These are phyloP conservation scores for Cubamyces lactineus DNA, from an alignment of 768 basidiomycete genomes.

Conservation along the genomic window DNA sequence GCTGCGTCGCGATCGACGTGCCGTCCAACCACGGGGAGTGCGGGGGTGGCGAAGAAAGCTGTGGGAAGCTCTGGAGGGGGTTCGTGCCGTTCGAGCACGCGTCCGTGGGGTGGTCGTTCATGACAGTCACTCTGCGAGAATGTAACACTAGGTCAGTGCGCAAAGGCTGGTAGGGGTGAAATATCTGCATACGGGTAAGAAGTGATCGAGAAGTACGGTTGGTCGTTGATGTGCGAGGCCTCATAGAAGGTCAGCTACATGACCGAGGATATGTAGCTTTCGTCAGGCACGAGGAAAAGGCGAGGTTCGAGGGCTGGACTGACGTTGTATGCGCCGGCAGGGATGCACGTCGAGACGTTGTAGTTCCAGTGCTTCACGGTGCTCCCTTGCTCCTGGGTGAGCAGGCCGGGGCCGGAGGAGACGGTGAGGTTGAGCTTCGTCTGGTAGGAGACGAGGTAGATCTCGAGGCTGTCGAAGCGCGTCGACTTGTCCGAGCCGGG, in stretches of 20 bases:
- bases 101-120: constrained; percentile 22
- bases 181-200: constrained; percentile 41
- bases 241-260: constrained; percentile 55
- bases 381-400: constrained; percentile 45
- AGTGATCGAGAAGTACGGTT: constrained; percentile 46
- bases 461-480: constrained; percentile 44
- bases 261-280: too few species aligned
- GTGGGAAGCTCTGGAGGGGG: constrained; percentile 30
- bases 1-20: constrained; percentile 25
- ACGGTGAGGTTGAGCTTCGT: constrained; percentile 48
- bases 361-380: constrained; percentile 45
- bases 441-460: constrained; percentile 49
- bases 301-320: constrained; percentile 19
- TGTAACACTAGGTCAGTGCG: neutral
- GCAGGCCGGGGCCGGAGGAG: constrained; percentile 43
- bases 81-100: constrained; percentile 32
- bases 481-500: constrained; percentile 42
- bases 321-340: constrained; percentile 48
- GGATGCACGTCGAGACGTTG: constrained; percentile 47
- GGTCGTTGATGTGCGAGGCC: constrained; percentile 41
- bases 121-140: constrained; percentile 11
- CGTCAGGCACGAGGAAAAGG: neutral
- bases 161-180: constrained; percentile 22
- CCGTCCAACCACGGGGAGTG: constrained; percentile 33
- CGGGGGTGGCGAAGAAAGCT: constrained; percentile 27